Base-by-base conservation (phyloP, 2,329 filamentous ascomycete species). In the Neocucurbitaria cava region DNA sequence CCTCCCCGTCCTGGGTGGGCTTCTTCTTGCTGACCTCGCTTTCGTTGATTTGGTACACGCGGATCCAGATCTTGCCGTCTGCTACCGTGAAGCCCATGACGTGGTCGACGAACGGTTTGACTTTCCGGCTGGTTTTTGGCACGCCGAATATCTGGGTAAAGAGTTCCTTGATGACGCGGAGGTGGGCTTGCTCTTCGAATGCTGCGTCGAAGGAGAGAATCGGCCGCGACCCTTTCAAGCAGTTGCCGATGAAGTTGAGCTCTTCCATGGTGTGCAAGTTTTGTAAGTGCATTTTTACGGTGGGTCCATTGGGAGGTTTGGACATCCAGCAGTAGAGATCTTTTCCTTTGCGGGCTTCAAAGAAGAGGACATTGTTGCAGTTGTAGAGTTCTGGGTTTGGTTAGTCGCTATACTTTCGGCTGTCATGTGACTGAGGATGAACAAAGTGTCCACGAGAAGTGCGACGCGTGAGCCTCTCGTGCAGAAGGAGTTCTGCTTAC, bases 201-300 rank as follows among this genome's bases (percentile, higher is more conserved):
- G 87, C 86, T 48, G 86, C 85, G 74, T 98, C 95, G 76, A 99
- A 99, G 31, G 91, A 95, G 52, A 99, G 87, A 35, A 99, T 82
- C 1, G 95, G 94, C 31, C 95, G 84, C 24, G 91, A 95, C 54
- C 95, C 95, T 79, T 96, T 97, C 58, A 98, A 81, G 56, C 93
- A 97, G 81, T 99, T 99, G 49, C 95, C 95, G 15, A 92, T 93
- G 76, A 99, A 98, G 72, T 96, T 91, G 31, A 99, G 83, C 77
- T 99, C 95, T 71, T 94, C 92, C 91, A 96, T 96, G 9, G 94
- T 97, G 79, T 97, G 93, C 71, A 97, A 73, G 70, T 92, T 93
- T 75, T 95, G 91, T 46, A 92, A 82, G 71, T 95, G 90, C 76
- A 95, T 84, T 68, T 89, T 89, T 59, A 89, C 79, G 1, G 87